phyloP scores from a whole-genome alignment of 2,329 filamentous ascomycete species.

The Talaromyces atroroseus region DNA sequence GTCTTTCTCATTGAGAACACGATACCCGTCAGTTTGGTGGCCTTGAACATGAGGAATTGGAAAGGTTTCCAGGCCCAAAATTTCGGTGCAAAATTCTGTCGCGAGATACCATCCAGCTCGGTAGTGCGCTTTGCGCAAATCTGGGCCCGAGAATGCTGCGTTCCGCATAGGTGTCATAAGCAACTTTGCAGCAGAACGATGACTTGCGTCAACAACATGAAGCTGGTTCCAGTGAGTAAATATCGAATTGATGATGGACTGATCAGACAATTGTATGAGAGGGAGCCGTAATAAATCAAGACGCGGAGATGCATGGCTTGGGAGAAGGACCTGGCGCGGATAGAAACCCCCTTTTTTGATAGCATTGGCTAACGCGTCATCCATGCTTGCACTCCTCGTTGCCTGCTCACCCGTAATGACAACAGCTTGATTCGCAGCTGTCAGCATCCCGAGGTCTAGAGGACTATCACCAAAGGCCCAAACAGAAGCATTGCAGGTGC shows the following conservation, averaged over 20 bases:
- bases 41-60: constrained; percentile 51
- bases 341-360: constrained; percentile 38
- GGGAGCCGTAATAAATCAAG: constrained; percentile 44
- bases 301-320: constrained; percentile 34
- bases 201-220: constrained; percentile 39
- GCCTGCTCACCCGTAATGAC: constrained; percentile 50
- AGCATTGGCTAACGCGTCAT: constrained; percentile 37
- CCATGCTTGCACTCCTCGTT: constrained; percentile 50
- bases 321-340: constrained; percentile 46
- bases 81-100: constrained; percentile 39
- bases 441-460: constrained; percentile 55
- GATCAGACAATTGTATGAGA: constrained; percentile 28
- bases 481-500: constrained; percentile 32
- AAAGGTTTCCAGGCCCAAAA: constrained; percentile 47
- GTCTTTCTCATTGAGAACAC: constrained; percentile 42
- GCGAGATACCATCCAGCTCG: constrained; percentile 52
- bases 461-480: constrained; percentile 57
- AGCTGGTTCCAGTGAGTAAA: constrained; percentile 13
- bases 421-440: constrained; percentile 48
- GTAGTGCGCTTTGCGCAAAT: constrained; percentile 46
- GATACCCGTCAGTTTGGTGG: constrained; percentile 40
- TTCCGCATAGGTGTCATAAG: constrained; percentile 53
- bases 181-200: constrained; percentile 43
- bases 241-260: constrained; percentile 23
- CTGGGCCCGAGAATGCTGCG: constrained; percentile 40